Percentiles rank a stretch among this genome's conserved stretches.
Evolutionary conservation across 2,329 filamentous ascomycete genomes (phyloP).

Genomic region (Cercospora zeae-maydis): DNA sequence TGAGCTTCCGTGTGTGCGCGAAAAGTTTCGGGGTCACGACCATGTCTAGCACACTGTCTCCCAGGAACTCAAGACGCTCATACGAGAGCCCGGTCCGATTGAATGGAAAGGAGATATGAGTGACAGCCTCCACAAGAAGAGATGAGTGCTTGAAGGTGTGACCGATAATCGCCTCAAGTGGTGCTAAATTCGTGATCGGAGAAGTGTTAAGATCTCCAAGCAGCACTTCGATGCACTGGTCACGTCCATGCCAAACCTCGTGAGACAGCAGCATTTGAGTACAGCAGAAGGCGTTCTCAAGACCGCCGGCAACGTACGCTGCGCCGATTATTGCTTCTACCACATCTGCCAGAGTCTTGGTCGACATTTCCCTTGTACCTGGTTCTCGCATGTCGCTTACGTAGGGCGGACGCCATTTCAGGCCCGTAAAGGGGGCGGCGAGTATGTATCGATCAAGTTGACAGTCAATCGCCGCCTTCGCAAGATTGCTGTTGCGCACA

Average conservation of each 20-base stretch:
- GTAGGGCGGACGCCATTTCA: constrained; percentile 69
- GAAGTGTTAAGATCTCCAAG: constrained; percentile 46
- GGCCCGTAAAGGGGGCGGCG: constrained; percentile 61
- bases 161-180: constrained; percentile 64
- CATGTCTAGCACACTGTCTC: constrained; percentile 79
- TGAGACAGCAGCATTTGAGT: constrained; percentile 65
- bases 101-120: constrained; percentile 54
- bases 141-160: constrained; percentile 67
- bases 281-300: constrained; percentile 60
- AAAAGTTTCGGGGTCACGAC: constrained; percentile 66
- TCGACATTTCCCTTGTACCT: constrained; percentile 58
- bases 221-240: constrained; percentile 15
- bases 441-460: constrained; percentile 73
- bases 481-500: constrained; percentile 73
- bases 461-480: constrained; percentile 57
- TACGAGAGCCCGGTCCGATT: constrained; percentile 51
- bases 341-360: constrained; percentile 81
- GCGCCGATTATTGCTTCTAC: constrained; percentile 81
- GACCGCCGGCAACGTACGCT: constrained; percentile 65
- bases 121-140: constrained; percentile 74
- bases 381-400: constrained; percentile 44
- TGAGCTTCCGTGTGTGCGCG: constrained; percentile 46
- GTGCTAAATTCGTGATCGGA: constrained; percentile 43
- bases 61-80: constrained; percentile 82
- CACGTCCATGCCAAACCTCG: constrained; percentile 29